Percentiles rank a stretch among this genome's conserved stretches.
Conservation (phyloP, 371 early-diverging fungal genomes). For the Rhizopus sp. region DNA sequence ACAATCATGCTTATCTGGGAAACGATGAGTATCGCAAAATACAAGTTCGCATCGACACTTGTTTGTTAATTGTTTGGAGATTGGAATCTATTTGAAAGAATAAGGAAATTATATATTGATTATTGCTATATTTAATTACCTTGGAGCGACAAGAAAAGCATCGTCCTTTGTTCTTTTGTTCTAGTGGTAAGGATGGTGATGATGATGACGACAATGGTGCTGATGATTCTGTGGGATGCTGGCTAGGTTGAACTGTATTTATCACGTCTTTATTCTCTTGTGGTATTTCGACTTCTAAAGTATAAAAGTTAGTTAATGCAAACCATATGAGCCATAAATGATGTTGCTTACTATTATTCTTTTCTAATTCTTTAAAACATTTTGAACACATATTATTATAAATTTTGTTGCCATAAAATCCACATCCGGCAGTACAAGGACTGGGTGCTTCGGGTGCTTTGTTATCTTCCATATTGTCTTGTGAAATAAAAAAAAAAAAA, state of each 20-base stretch:
- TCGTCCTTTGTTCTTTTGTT: conserved; percentile 71
- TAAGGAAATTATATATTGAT: not conserved
- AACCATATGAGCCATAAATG: not conserved
- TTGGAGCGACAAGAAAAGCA: conserved; percentile 75
- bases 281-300: not conserved
- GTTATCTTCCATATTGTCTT: conserved; percentile 62
- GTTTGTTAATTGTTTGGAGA: conserved; percentile 83
- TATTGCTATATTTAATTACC: conserved; percentile 37
- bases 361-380: conserved; percentile 63
- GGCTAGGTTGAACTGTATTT: not conserved
- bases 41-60: conserved; percentile 81
- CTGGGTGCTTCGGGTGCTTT: conserved; percentile 49
- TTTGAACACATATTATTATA: conserved; percentile 83
- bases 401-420: conserved; percentile 64
- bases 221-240: not conserved
- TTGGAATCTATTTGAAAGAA: conserved; percentile 53
- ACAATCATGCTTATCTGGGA: conserved; percentile 78
- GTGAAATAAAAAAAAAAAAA: conserved; percentile 8
- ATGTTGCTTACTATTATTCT: conserved; percentile 7
- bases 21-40: conserved; percentile 81
- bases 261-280: not conserved
- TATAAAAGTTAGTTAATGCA: not conserved
- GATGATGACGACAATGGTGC: not conserved
- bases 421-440: conserved; percentile 69
- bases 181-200: conserved; percentile 20